Evolutionary conservation across 371 early-diverging fungal species (phyloP).

Genomic region (Syncephalastrum monosporum): DNA sequence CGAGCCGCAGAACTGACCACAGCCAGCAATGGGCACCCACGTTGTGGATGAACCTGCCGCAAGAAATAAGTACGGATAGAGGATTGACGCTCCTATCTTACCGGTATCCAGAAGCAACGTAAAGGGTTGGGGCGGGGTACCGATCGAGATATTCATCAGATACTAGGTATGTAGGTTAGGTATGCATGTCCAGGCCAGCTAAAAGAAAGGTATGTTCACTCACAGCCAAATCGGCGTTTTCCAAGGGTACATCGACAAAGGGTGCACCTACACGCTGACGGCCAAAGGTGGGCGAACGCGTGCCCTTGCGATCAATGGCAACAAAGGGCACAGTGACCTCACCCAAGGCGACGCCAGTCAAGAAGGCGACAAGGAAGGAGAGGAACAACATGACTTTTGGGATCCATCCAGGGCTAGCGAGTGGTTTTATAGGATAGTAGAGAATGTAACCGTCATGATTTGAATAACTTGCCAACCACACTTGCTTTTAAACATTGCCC

Average conservation of each 20-base stretch:
- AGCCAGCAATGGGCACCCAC: slow-evolving; percentile 38
- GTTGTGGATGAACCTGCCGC: slow-evolving; percentile 39
- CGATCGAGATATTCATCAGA: slow-evolving; percentile 38
- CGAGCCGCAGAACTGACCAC: slow-evolving; percentile 34
- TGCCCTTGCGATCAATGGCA: slow-evolving; percentile 15
- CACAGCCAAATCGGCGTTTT: slow-evolving; percentile 23
- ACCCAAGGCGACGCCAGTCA: no score
- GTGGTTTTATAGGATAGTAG: no score
- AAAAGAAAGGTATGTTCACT: neutral
- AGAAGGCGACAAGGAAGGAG: no score
- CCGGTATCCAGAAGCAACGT: slow-evolving; percentile 42
- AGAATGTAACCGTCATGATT: no score
- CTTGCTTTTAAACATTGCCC: no score
- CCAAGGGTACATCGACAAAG: slow-evolving; percentile 14
- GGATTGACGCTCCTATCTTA: neutral
- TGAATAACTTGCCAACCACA: no score
- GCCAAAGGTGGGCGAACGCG: slow-evolving; percentile 4
- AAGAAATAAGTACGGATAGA: neutral
- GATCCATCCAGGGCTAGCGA: no score
- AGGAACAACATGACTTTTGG: no score
- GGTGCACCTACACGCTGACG: slow-evolving; percentile 1
- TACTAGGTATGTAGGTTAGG: slow-evolving; percentile 17
- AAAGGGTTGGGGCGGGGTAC: slow-evolving; percentile 44
- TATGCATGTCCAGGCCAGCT: neutral
- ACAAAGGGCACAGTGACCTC: slow-evolving; percentile 15